Conservation (phyloP, 805 yeast genomes). For the Phaffomyces antillensis region DNA sequence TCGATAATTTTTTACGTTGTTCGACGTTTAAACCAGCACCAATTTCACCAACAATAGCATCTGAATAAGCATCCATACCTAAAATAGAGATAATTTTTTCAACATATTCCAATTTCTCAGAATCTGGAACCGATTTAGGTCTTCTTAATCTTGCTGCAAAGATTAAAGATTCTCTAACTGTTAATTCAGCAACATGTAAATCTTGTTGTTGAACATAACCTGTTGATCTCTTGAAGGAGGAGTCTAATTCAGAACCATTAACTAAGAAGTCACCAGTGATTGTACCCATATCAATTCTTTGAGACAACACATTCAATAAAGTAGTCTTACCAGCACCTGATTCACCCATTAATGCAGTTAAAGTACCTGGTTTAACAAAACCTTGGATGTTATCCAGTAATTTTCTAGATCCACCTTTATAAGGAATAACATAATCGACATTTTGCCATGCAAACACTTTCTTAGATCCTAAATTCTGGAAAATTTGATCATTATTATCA, state of each 20-base stretch:
- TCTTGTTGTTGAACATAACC: constrained; percentile 36
- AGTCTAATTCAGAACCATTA: constrained; percentile 48
- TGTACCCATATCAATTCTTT: constrained; percentile 48
- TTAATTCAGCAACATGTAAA: constrained; percentile 49
- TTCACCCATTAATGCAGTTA: constrained; percentile 58
- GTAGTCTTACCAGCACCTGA: constrained; percentile 13
- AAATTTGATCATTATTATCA: constrained; percentile 8
- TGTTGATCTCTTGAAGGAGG: constrained; percentile 54
- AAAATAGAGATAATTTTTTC: constrained; percentile 53
- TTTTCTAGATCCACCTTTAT: constrained; percentile 30
- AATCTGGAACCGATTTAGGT: constrained; percentile 39
- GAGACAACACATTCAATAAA: constrained; percentile 23
- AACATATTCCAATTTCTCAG: constrained; percentile 55
- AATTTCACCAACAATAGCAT: constrained; percentile 62
- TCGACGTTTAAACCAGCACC: constrained; percentile 60
- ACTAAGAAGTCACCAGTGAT: constrained; percentile 27
- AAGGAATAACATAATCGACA: constrained; percentile 28
- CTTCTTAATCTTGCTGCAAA: constrained; percentile 63
- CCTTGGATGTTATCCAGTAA: constrained; percentile 9
- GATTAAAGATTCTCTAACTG: constrained; percentile 60
- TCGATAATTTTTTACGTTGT: constrained; percentile 53
- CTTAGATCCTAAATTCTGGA: constrained; percentile 23
- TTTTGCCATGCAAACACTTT: constrained; percentile 28
- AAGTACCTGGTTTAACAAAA: constrained; percentile 30
- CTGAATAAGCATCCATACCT: constrained; percentile 54